phyloP scores from a whole-genome alignment of 495 filamentous ascomycete species.

The Penicillium pulvis region DNA sequence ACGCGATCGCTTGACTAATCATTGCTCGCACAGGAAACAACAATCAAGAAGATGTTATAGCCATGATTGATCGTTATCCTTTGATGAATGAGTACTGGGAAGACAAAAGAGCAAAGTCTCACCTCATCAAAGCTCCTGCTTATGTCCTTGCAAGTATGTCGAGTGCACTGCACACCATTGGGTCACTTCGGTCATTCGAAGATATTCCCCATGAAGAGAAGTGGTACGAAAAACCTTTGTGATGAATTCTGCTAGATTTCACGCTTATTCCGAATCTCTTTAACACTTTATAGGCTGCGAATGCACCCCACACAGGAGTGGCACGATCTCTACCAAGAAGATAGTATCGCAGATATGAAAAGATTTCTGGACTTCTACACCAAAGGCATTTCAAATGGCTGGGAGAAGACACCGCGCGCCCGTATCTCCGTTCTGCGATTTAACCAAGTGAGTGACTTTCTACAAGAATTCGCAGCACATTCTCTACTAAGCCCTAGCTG shows the following conservation, averaged over 20 bases:
- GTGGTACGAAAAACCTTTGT: background rate
- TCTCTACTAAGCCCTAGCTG: background rate
- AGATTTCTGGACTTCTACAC: background rate
- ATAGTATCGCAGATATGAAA: background rate
- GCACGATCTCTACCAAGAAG: background rate
- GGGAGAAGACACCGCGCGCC: conserved; percentile 1
- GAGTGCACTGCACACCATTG: conserved; percentile 7
- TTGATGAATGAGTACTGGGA: conserved; percentile 26
- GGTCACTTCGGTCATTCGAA: conserved; percentile 6
- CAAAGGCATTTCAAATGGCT: background rate
- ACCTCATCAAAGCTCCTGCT: conserved; percentile 21
- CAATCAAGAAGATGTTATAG: conserved; percentile 4
- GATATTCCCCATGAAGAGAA: conserved; percentile 2
- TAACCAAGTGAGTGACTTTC: background rate
- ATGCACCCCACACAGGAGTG: conserved; percentile 6
- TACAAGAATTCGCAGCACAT: background rate
- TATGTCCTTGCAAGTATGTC: conserved; percentile 28
- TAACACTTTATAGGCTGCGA: background rate
- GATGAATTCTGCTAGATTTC: too few species aligned
- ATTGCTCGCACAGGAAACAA: too few species aligned
- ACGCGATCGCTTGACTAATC: too few species aligned
- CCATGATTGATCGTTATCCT: conserved; percentile 11
- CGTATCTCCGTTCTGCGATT: conserved; percentile 1
- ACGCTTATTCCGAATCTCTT: too few species aligned
- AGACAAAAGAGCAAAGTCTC: conserved; percentile 19